Percentiles rank a stretch among this genome's conserved stretches.
Conservation (phyloP, 148 eudicot genomes). For the Camellia lanceoleosa region DNA sequence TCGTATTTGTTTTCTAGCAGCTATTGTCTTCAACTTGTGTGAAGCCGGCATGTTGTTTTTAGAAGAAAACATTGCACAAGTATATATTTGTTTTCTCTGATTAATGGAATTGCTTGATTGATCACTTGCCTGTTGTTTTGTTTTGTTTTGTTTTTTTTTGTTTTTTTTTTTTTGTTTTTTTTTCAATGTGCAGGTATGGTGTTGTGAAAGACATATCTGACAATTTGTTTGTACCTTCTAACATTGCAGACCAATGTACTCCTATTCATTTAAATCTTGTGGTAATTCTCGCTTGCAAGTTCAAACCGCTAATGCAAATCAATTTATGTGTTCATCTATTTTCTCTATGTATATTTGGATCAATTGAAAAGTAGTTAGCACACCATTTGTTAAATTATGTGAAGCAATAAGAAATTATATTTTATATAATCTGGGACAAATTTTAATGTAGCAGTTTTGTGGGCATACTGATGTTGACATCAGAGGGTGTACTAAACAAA, state of each 20-base stretch:
- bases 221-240: conserved; percentile 43
- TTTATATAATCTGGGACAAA: neutral
- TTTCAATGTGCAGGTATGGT: conserved; percentile 42
- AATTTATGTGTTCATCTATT: neutral
- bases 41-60: neutral
- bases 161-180: neutral
- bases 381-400: neutral
- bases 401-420: neutral
- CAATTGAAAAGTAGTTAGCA: neutral
- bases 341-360: neutral
- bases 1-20: too few relatives aligned
- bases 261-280: conserved; percentile 77
- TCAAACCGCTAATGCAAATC: neutral
- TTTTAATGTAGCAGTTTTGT: neutral
- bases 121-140: too few relatives aligned
- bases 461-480: too few relatives aligned
- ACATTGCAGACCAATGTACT: conserved; percentile 51
- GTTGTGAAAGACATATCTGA: conserved; percentile 47
- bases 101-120: neutral
- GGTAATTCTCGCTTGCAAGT: conserved; percentile 33
- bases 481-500: too few relatives aligned
- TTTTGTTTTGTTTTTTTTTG: too few relatives aligned
- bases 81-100: neutral
- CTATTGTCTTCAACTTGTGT: neutral
- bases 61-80: neutral